phyloP scores from a whole-genome alignment of 768 basidiomycete species.

The Lactarius tabidus region DNA sequence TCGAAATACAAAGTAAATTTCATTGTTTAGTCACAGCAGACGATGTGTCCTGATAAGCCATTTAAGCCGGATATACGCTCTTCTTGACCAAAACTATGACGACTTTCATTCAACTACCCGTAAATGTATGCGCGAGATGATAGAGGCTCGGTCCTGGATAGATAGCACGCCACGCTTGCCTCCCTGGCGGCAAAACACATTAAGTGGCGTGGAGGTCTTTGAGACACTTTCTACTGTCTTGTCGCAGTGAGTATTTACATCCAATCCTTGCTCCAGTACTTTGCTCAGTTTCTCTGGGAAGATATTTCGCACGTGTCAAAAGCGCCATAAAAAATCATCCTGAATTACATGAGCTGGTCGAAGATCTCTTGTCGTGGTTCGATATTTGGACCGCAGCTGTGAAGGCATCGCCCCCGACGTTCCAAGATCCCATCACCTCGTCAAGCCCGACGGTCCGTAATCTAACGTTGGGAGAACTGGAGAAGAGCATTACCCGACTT shows the following conservation, averaged over 20 bases:
- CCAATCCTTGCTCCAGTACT: background rate
- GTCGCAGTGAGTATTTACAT: constrained; percentile 20
- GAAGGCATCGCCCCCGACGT: constrained; percentile 36
- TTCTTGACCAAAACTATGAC: constrained; percentile 33
- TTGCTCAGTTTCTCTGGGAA: constrained; percentile 26
- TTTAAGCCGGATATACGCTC: constrained; percentile 27
- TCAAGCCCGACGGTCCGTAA: constrained; percentile 34
- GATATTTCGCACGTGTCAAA: constrained; percentile 57
- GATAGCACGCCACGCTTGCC: constrained; percentile 24
- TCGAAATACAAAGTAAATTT: constrained; percentile 31
- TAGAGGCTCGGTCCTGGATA: constrained; percentile 28
- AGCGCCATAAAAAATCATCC: constrained; percentile 47
- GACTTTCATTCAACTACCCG: constrained; percentile 25
- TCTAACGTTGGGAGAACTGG: constrained; percentile 37
- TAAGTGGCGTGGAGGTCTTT: constrained; percentile 32
- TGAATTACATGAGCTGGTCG: constrained; percentile 39
- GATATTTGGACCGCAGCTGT: constrained; percentile 46
- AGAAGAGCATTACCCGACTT: constrained; percentile 34
- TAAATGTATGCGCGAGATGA: constrained; percentile 29
- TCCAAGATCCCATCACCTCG: constrained; percentile 42
- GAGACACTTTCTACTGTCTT: constrained; percentile 28
- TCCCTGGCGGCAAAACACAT: constrained; percentile 16
- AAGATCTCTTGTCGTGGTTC: constrained; percentile 45
- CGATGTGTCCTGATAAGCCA: background rate
- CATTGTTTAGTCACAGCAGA: background rate